These are phyloP conservation scores for Picea glauca DNA, from an alignment of 75 land plant species.

Conservation along the genomic window DNA sequence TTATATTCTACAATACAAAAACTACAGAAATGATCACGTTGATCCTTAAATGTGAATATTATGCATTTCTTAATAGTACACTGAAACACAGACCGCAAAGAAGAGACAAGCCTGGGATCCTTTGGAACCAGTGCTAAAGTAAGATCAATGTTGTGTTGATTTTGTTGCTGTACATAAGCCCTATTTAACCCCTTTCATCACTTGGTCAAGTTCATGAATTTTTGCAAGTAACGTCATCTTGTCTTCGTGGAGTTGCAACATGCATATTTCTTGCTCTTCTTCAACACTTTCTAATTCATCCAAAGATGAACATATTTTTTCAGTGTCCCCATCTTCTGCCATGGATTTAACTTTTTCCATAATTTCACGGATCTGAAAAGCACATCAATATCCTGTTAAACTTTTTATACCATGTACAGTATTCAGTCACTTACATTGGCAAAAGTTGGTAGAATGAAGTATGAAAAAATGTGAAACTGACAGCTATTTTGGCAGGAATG, in stretches of 20 bases:
- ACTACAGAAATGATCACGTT: too few relatives aligned
- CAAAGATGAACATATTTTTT: slow-evolving; percentile 43
- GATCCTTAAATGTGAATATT: too few relatives aligned
- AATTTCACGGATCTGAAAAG: slow-evolving; percentile 61
- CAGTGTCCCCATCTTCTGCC: slow-evolving; percentile 53
- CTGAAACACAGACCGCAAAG: too few relatives aligned
- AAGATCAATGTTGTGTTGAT: too few relatives aligned
- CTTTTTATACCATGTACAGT: neutral
- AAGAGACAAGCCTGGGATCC: too few relatives aligned
- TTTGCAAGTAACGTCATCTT: slow-evolving; percentile 57
- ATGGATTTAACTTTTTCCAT: slow-evolving; percentile 39
- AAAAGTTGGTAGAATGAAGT: neutral
- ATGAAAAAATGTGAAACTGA: neutral
- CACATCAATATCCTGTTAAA: neutral
- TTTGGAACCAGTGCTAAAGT: too few relatives aligned
- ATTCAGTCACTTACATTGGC: neutral
- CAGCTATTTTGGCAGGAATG: neutral
- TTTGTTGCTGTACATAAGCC: too few relatives aligned
- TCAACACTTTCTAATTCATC: slow-evolving; percentile 65
- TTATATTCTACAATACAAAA: too few relatives aligned
- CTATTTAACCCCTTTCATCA: slow-evolving; percentile 26
- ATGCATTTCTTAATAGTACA: too few relatives aligned
- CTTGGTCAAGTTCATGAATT: slow-evolving; percentile 70
- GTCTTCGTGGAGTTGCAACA: slow-evolving; percentile 73
- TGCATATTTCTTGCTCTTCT: slow-evolving; percentile 55